Percentiles rank a stretch among this genome's conserved stretches.
Conservation (phyloP, 2,329 filamentous ascomycete species). For the Colletotrichum abscissum region DNA sequence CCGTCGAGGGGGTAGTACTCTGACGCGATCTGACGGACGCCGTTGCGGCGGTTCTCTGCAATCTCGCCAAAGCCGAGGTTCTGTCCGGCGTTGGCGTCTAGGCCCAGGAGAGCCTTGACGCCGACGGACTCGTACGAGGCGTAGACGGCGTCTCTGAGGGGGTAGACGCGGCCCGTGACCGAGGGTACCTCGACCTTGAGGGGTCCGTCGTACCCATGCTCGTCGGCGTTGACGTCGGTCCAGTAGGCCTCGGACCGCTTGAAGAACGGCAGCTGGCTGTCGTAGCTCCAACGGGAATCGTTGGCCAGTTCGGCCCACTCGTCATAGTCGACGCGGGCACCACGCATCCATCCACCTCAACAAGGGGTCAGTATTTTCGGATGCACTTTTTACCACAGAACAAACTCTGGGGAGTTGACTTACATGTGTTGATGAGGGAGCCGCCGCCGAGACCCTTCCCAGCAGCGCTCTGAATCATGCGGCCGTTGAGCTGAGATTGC, state of each 20-base stretch:
- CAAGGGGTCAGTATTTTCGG: background rate
- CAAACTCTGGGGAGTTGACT: background rate
- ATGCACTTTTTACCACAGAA: background rate
- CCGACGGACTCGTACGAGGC: conserved; percentile 55
- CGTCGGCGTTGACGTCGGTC: conserved; percentile 43
- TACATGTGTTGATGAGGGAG: conserved; percentile 52
- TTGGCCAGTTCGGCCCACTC: conserved; percentile 49
- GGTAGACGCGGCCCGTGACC: conserved; percentile 48
- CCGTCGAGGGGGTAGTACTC: conserved; percentile 40
- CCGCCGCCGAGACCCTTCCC: conserved; percentile 55
- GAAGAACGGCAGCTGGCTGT: conserved; percentile 58
- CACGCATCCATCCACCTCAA: conserved; percentile 54
- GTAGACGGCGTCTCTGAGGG: conserved; percentile 47
- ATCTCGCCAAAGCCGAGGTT: conserved; percentile 48
- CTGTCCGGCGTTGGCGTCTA: conserved; percentile 43
- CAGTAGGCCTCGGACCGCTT: conserved; percentile 49
- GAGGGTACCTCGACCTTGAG: conserved; percentile 45
- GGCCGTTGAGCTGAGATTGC: conserved; percentile 40
- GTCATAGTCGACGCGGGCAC: conserved; percentile 56
- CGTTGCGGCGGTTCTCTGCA: conserved; percentile 41
- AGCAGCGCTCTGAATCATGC: conserved; percentile 41
- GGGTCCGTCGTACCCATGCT: conserved; percentile 52
- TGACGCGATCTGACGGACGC: conserved; percentile 40
- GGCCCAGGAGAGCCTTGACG: conserved; percentile 40
- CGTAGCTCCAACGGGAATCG: conserved; percentile 57